Percentiles rank a stretch among this genome's conserved stretches.
These are phyloP conservation scores for Tuctoria greenei DNA, from an alignment of 176 grass and related monocot species.

Conservation along the genomic window DNA sequence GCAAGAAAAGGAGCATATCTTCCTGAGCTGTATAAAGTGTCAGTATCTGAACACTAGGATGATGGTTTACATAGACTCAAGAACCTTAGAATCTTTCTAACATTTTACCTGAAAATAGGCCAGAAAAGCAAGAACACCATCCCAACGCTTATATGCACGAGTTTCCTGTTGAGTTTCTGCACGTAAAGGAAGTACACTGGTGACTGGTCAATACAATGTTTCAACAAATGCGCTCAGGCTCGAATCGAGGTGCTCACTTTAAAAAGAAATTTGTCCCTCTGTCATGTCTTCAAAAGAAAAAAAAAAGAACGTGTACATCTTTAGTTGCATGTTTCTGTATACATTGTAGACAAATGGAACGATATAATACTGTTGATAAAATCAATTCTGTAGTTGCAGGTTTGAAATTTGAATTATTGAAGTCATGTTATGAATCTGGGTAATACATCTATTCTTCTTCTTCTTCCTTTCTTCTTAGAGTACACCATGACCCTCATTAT, in stretches of 20 bases:
- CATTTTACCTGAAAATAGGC: conserved; percentile 80
- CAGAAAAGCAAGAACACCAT: conserved; percentile 87
- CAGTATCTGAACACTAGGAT: conserved; percentile 16
- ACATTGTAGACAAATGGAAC: background rate
- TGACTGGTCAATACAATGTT: conserved; percentile 6
- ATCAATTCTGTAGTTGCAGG: no score
- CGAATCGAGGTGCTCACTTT: no score
- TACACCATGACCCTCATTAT: no score
- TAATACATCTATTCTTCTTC: no score
- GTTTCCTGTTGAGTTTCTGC: conserved; percentile 85
- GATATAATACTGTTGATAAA: no score
- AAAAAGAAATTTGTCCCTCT: background rate
- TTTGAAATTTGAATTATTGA: no score
- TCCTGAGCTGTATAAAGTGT: conserved; percentile 61
- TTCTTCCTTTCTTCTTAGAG: no score
- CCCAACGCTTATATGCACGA: conserved; percentile 86
- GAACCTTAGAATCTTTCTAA: background rate
- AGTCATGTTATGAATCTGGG: no score
- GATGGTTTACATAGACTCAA: background rate
- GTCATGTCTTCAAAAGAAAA: background rate
- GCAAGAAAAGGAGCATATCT: conserved; percentile 73
- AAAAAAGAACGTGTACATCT: background rate
- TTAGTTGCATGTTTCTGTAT: background rate
- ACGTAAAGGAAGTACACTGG: conserved; percentile 18
- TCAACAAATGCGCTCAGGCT: background rate